A percentile compares a stretch with the other conserved stretches of the same genome.
Evolutionary conservation across 2,329 filamentous ascomycete genomes (phyloP).

Genomic region (Trichoderma afroharzianum): DNA sequence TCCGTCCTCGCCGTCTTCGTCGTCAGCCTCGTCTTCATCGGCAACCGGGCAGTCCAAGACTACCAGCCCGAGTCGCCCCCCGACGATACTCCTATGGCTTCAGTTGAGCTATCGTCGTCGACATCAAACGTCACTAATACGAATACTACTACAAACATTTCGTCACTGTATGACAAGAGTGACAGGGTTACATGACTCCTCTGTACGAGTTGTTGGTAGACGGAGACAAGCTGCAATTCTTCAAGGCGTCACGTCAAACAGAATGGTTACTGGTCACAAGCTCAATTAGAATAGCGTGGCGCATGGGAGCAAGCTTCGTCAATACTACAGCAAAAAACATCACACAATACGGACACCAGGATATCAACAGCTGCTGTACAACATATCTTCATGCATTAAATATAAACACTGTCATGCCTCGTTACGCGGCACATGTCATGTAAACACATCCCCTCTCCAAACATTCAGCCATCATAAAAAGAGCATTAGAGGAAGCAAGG

Average conservation of each 20-base stretch:
- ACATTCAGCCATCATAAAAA: constrained; percentile 3
- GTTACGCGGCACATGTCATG: constrained; percentile 9
- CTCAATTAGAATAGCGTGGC: background rate
- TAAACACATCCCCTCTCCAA: background rate
- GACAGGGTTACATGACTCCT: background rate
- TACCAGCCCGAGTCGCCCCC: background rate
- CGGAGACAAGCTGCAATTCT: background rate
- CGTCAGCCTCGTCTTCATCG: constrained; percentile 23
- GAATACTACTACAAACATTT: background rate
- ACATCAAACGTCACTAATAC: background rate
- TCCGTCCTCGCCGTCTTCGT: constrained; percentile 24
- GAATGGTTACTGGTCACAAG: background rate
- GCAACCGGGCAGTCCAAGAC: background rate
- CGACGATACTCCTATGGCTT: background rate
- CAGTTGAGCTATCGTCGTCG: background rate
- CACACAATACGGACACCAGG: background rate
- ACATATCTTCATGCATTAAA: constrained; percentile 10
- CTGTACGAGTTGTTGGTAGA: background rate
- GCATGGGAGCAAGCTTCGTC: background rate
- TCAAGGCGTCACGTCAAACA: background rate
- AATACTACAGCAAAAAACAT: background rate
- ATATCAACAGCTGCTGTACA: background rate
- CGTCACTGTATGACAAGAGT: background rate
- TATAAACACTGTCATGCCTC: constrained; percentile 2
- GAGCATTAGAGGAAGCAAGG: constrained; percentile 4